phyloP scores from a whole-genome alignment of 805 yeast species.

The Dipodascopsis tothii region DNA sequence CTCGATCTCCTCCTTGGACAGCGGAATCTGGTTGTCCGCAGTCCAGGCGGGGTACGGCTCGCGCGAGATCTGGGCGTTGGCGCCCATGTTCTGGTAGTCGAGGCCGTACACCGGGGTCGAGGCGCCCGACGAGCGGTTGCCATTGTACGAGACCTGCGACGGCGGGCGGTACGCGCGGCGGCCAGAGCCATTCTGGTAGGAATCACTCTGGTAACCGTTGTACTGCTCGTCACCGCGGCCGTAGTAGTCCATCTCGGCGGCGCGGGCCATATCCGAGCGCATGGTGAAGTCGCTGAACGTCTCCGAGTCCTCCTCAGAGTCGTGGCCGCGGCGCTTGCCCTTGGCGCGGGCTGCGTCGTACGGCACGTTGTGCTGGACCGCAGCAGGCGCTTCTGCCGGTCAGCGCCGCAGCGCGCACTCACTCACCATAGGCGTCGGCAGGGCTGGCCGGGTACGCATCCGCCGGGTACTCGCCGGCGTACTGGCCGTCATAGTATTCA shows the following conservation, averaged over 20 bases:
- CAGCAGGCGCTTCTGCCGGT: conserved; percentile 30
- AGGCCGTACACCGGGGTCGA: conserved; percentile 89
- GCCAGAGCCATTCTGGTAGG: conserved; percentile 22
- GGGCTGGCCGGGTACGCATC: conserved; percentile 39
- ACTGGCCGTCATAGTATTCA: conserved; percentile 20
- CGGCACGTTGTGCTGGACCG: conserved; percentile 33
- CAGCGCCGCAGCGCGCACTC: background rate
- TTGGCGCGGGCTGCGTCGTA: conserved; percentile 13
- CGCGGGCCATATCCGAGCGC: conserved; percentile 36
- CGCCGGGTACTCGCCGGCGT: conserved; percentile 30
- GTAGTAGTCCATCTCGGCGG: conserved; percentile 35
- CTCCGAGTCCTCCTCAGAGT: conserved; percentile 33
- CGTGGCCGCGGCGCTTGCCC: conserved; percentile 24
- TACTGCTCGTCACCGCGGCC: conserved; percentile 31
- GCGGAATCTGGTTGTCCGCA: conserved; percentile 79
- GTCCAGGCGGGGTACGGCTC: conserved; percentile 99
- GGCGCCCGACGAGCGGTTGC: conserved; percentile 81
- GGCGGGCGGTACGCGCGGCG: conserved; percentile 28
- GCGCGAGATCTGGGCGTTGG: conserved; percentile 17
- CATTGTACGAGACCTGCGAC: conserved; percentile 69
- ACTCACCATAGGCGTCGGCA: conserved; percentile 37
- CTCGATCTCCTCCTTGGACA: conserved; percentile 57
- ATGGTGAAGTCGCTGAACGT: conserved; percentile 38
- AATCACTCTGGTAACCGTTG: conserved; percentile 22
- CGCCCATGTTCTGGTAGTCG: conserved; percentile 32